Evolutionary conservation across 2,329 filamentous ascomycete genomes (phyloP).

Genomic region (Helicocarpus griseus): DNA sequence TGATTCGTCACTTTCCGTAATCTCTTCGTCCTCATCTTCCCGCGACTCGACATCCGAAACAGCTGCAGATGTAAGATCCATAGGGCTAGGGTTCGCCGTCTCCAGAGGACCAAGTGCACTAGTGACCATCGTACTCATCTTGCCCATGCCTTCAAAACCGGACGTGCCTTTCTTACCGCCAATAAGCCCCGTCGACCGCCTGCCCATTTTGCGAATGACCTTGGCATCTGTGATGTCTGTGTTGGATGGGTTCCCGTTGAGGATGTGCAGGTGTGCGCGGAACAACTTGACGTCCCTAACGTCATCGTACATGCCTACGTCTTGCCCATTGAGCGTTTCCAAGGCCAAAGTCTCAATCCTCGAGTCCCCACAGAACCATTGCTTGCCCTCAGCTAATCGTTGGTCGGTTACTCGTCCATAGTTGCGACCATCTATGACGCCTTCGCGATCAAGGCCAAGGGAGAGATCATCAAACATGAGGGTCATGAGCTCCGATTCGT

Average conservation of each 20-base stretch:
- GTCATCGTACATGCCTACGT: slow-evolving; percentile 39
- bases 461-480: slow-evolving; percentile 33
- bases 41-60: slow-evolving; percentile 2
- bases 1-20: slow-evolving; percentile 5
- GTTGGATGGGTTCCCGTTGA: slow-evolving; percentile 27
- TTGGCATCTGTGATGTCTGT: slow-evolving; percentile 21
- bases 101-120: slow-evolving; percentile 23
- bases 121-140: slow-evolving; percentile 31
- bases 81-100: slow-evolving; percentile 2
- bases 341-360: slow-evolving; percentile 48
- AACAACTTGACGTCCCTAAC: slow-evolving; percentile 38
- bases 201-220: slow-evolving; percentile 20
- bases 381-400: slow-evolving; percentile 37
- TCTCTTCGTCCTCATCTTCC: slow-evolving; percentile 9
- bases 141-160: slow-evolving; percentile 24
- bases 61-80: slow-evolving; percentile 5
- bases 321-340: slow-evolving; percentile 44
- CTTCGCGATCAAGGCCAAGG: slow-evolving; percentile 38
- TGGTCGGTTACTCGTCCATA: slow-evolving; percentile 39
- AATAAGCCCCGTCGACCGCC: slow-evolving; percentile 15
- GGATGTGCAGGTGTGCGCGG: slow-evolving; percentile 36
- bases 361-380: slow-evolving; percentile 50
- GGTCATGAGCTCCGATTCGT: slow-evolving; percentile 41
- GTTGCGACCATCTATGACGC: slow-evolving; percentile 37
- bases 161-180: slow-evolving; percentile 9